Base-by-base conservation (phyloP, 352 stramenopile species). In the Phytophthora hibernalis region DNA sequence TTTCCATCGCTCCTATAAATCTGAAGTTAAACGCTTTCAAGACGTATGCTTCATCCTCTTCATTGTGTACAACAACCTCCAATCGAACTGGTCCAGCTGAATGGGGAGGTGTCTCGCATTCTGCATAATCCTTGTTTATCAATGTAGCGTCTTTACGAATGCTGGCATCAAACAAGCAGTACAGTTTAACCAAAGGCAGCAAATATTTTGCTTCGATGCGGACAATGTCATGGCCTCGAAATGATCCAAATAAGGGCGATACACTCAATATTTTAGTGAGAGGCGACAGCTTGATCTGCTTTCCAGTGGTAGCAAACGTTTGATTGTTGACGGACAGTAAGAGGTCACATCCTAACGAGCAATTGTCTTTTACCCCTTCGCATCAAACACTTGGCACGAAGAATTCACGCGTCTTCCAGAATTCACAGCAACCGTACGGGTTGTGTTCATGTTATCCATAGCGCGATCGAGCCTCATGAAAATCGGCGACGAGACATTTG, bases 241-340 rank as follows among this genome's bases (percentile, higher is more conserved):
- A 72, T 5, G 74, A 83, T 2, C 53, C 69, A 47, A 72, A 73
- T n/a, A 51, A 26, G 5, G 79, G 79, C 9, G 42, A 15, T 12
- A 56, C 59, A 0, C 18, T 49, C 10, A 52, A 12, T 21, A 82
- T 61, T 45, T 55, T 43, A 26, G 54, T 45, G 24, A 58, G 4
- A 8, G 61, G 21, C 12, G 51, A 45, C 1, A 83, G 22, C 12
- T 37, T 28, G 13, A 83, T 31, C 24, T 45, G 30, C 24, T 70
- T 80, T 16, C 65, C 72, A 1, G 68, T 77, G 26, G 53, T 49
- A 0, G 21, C 26, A 55, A 74, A 83, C 1, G 60, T 65, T 22
- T 83, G 76, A 12, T 82, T 73, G 45, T 87, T 87, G 3, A 85
- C 65, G 5, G 79, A 87, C 7, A 82, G n/a, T 9, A 70, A 54